A percentile compares a stretch with the other conserved stretches of the same genome.
phyloP scores from a whole-genome alignment of 768 basidiomycete species.

The Tulasnella sp. region DNA sequence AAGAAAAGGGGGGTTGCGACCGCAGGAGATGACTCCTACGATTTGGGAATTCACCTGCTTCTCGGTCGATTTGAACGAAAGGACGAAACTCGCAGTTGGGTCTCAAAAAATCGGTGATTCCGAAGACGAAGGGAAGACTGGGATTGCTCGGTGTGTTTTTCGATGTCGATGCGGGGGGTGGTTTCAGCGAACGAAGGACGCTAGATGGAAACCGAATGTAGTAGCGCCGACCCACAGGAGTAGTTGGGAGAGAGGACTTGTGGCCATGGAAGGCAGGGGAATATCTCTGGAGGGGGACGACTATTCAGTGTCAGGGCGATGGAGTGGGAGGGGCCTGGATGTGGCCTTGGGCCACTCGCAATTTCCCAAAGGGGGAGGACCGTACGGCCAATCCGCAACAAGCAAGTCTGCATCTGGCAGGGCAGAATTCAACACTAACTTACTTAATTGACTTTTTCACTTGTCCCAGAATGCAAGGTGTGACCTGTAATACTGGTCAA shows the following conservation, averaged over 20 bases:
- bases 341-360: neutral
- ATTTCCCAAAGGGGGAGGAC: neutral
- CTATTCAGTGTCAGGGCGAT: neutral
- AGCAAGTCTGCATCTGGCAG: neutral
- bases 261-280: conserved; percentile 3
- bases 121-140: neutral
- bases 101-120: neutral
- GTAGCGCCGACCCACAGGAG: neutral
- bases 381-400: neutral
- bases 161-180: neutral
- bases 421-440: neutral
- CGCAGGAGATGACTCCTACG: neutral
- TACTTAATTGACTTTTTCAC: neutral
- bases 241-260: neutral
- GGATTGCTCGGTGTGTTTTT: neutral
- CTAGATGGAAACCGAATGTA: neutral
- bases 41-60: neutral
- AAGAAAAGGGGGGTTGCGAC: neutral
- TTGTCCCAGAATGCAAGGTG: neutral
- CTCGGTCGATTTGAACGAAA: neutral
- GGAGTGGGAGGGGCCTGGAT: conserved; percentile 1
- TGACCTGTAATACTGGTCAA: neutral
- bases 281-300: neutral
- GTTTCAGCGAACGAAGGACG: neutral
- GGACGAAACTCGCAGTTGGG: neutral